phyloP scores from a whole-genome alignment of 805 yeast genomes.

The Candida ovalis region DNA sequence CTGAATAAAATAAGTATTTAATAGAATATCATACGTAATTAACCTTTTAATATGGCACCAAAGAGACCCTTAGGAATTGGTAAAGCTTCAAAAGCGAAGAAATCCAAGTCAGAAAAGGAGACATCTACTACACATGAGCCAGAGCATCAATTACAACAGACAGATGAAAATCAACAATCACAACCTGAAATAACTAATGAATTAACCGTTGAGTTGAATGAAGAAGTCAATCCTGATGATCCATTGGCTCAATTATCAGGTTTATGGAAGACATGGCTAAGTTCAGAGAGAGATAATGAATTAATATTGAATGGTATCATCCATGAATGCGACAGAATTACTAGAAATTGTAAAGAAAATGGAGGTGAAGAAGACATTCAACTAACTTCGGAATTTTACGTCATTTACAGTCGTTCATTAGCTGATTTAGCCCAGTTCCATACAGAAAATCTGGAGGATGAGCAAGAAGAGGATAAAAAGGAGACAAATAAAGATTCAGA shows the following conservation, averaged over 20 bases:
- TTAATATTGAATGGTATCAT: constrained; percentile 74
- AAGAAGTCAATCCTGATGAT: constrained; percentile 69
- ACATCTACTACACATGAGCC: constrained; percentile 12
- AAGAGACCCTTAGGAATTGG: constrained; percentile 69
- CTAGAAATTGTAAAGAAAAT: constrained; percentile 42
- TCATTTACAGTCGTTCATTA: constrained; percentile 70
- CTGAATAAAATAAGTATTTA: too few relatives aligned
- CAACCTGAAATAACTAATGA: constrained; percentile 28
- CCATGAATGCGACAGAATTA: constrained; percentile 85
- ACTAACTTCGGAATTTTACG: constrained; percentile 55
- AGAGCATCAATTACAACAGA: constrained; percentile 20
- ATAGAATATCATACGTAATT: too few relatives aligned
- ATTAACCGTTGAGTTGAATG: constrained; percentile 64
- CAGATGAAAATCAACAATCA: constrained; percentile 19
- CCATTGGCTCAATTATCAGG: constrained; percentile 75
- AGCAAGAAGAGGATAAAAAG: constrained; percentile 19
- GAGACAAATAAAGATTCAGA: constrained; percentile 13
- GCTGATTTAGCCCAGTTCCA: constrained; percentile 60
- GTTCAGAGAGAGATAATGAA: constrained; percentile 57
- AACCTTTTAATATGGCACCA: constrained; percentile 14
- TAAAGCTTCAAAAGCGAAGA: constrained; percentile 44
- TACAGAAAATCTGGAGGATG: constrained; percentile 20
- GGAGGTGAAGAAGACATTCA: constrained; percentile 27
- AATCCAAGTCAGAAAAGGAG: constrained; percentile 28
- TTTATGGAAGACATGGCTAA: constrained; percentile 61